These are phyloP conservation scores for Mortierella sp. DNA, from an alignment of 371 early-diverging fungal species.

Conservation along the genomic window DNA sequence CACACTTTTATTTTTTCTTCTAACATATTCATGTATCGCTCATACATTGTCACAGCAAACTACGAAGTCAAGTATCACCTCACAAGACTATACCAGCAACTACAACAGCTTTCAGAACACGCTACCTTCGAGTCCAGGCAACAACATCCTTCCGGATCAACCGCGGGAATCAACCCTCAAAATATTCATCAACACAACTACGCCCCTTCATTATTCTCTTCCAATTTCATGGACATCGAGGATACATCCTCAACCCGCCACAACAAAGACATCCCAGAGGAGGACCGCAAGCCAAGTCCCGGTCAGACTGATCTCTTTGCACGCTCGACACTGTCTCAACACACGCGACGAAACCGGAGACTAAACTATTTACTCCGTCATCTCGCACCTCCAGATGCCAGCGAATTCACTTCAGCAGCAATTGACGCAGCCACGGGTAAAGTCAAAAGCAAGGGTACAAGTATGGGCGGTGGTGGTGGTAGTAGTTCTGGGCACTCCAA, in stretches of 20 bases:
- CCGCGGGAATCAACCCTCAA: background rate
- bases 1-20: too few species aligned
- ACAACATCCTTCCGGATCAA: background rate
- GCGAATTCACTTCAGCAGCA: conserved; percentile 8
- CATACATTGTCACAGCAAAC: background rate
- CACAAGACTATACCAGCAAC: conserved; percentile 35
- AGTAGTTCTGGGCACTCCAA: too few species aligned
- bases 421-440: background rate
- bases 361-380: conserved; percentile 48
- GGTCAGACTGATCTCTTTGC: conserved; percentile 41
- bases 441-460: background rate
- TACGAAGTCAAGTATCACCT: conserved; percentile 47
- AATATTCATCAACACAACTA: conserved; percentile 1
- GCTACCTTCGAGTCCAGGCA: conserved; percentile 11
- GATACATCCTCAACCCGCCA: background rate
- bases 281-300: conserved; percentile 22
- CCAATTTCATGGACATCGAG: conserved; percentile 12
- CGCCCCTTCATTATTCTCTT: background rate
- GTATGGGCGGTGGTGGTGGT: background rate
- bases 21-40: too few species aligned
- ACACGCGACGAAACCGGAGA: conserved; percentile 40
- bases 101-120: conserved; percentile 36
- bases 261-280: conserved; percentile 10
- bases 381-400: conserved; percentile 41
- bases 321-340: conserved; percentile 30